Percentiles rank a stretch among this genome's conserved stretches.
Evolutionary conservation across 2,329 filamentous ascomycete genomes (phyloP).

Genomic region (Pseudocercospora musae): DNA sequence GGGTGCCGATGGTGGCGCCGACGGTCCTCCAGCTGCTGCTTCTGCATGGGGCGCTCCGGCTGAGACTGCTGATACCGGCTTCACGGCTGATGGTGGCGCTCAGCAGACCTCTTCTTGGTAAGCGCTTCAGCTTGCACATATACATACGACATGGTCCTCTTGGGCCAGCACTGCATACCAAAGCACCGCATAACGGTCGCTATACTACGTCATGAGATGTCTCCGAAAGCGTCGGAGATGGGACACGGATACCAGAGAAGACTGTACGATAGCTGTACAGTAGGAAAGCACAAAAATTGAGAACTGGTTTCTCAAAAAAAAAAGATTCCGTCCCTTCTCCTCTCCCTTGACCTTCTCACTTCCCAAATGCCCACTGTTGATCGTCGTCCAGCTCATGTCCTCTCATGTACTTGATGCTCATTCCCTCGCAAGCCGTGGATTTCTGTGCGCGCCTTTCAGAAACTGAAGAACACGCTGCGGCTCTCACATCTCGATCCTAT

Average conservation of each 20-base stretch:
- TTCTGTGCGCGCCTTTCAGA: neutral
- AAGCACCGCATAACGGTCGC: neutral
- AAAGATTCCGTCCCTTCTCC: neutral
- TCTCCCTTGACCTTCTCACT: neutral
- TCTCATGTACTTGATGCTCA: neutral
- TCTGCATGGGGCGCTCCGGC: constrained; percentile 2
- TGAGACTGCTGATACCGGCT: constrained; percentile 19
- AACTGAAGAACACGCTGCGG: too few species aligned
- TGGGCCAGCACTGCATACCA: neutral
- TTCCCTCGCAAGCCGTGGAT: too few species aligned
- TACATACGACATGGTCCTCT: neutral
- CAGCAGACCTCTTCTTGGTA: constrained; percentile 16
- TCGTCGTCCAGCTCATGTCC: neutral
- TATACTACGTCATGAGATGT: neutral
- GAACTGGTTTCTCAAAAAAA: constrained; percentile 1
- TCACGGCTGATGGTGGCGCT: constrained; percentile 18
- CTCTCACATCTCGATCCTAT: too few species aligned
- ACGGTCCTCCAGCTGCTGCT: constrained; percentile 7
- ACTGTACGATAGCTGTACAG: constrained; percentile 1
- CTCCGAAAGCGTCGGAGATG: neutral
- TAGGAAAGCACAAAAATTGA: neutral
- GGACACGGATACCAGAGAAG: neutral
- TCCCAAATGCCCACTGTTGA: neutral
- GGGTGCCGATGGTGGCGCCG: constrained; percentile 1
- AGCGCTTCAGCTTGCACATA: neutral